phyloP scores from a whole-genome alignment of 2,329 filamentous ascomycete species.

The Elsinoe arachidis region DNA sequence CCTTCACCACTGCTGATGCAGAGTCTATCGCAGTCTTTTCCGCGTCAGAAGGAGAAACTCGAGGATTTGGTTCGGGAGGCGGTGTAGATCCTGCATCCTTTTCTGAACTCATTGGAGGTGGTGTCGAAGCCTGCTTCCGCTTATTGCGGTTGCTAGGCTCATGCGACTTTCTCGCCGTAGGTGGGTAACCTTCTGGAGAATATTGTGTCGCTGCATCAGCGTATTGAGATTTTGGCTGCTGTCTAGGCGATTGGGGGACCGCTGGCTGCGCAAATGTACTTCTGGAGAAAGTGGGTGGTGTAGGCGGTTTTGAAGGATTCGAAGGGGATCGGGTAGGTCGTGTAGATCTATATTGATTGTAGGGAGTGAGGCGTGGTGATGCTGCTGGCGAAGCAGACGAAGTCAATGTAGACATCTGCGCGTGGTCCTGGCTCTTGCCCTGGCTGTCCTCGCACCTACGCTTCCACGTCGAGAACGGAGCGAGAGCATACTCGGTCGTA shows the following conservation, averaged over 20 bases:
- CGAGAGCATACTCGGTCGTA: conserved; percentile 12
- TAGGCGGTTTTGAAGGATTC: conserved; percentile 11
- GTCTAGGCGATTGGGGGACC: conserved; percentile 12
- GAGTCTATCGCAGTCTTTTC: neutral
- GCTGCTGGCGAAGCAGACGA: conserved; percentile 25
- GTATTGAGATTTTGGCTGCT: conserved; percentile 16
- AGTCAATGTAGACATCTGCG: conserved; percentile 25
- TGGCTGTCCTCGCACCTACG: neutral
- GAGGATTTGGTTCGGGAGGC: conserved; percentile 28
- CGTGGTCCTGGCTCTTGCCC: conserved; percentile 6
- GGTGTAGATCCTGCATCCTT: conserved; percentile 23
- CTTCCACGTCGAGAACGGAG: neutral
- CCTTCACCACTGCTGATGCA: neutral
- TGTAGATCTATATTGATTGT: conserved; percentile 5
- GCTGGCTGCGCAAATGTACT: neutral
- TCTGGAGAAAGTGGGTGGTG: conserved; percentile 3
- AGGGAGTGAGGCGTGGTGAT: conserved; percentile 20
- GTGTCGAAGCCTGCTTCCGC: conserved; percentile 24
- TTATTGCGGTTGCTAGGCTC: conserved; percentile 12
- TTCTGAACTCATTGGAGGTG: conserved; percentile 20
- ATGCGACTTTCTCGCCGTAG: conserved; percentile 27
- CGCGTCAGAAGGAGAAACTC: conserved; percentile 23
- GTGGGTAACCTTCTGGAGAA: conserved; percentile 40
- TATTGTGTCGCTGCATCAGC: conserved; percentile 48
- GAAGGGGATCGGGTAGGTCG: neutral